Conservation (phyloP, 2,329 filamentous ascomycete genomes). For the Epichloe glyceriae region DNA sequence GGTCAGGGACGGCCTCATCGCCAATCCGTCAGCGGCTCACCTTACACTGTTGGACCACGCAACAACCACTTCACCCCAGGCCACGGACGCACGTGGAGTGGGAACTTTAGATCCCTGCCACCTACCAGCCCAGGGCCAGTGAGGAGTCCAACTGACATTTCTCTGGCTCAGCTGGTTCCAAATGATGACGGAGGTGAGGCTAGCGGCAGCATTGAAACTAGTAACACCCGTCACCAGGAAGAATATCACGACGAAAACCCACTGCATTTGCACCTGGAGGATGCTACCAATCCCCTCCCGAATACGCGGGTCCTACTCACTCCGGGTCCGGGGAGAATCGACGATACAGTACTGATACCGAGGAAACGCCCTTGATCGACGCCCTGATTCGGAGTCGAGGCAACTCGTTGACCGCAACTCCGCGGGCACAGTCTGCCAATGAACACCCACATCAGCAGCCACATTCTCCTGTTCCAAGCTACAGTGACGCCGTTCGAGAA, state of each 20-base stretch:
- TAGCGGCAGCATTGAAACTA: constrained; percentile 14
- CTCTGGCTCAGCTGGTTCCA: constrained; percentile 70
- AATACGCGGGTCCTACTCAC: constrained; percentile 54
- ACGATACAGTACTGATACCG: constrained; percentile 44
- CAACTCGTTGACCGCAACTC: constrained; percentile 29
- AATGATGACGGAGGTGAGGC: constrained; percentile 58
- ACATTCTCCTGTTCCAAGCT: constrained; percentile 64
- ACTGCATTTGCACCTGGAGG: constrained; percentile 31
- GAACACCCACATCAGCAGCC: constrained; percentile 8
- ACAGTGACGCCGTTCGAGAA: constrained; percentile 58
- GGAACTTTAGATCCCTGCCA: constrained; percentile 61
- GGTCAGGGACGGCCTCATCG: constrained; percentile 31
- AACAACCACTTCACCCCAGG: constrained; percentile 41
- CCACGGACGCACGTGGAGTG: constrained; percentile 63
- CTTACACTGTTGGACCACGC: constrained; percentile 25
- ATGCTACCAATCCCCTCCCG: constrained; percentile 54
- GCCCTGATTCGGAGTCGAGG: constrained; percentile 38
- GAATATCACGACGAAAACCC: constrained; percentile 23
- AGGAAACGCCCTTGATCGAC: constrained; percentile 41
- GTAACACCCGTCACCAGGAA: constrained; percentile 12
- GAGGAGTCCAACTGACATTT: constrained; percentile 90
- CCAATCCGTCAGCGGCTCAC: constrained; percentile 27
- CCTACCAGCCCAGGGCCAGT: constrained; percentile 81
- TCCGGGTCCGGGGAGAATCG: constrained; percentile 42
- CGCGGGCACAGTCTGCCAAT: constrained; percentile 10